Evolutionary conservation across 306 rosid species (phyloP), one percentile per base, ranked within the genome.

Genomic region (Quercus suber): DNA sequence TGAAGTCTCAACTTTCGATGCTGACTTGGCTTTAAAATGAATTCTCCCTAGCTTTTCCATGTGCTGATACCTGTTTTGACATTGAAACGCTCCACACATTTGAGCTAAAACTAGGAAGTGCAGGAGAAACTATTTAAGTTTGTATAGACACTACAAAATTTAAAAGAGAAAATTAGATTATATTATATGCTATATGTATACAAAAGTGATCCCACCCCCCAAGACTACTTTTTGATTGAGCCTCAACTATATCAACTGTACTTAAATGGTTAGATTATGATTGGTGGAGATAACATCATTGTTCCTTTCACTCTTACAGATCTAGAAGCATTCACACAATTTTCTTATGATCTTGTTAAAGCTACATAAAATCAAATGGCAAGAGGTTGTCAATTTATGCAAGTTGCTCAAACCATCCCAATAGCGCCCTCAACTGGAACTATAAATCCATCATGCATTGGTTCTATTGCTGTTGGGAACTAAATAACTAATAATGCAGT

Each of bases 1-100:
- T 67, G 49, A 5, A 56, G 77, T 75, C 33, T 80, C 84, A 55
- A 60, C 73, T 56, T 80, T 69, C 5, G 6, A 21, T 49, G 58
- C 33, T 7, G 14, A n/a, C 21, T 71, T 12, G 5, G 35, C 21
- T 31, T 67, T n/a, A 33, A 8, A n/a, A 35, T 33, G 28, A 67
- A 6, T 8, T 67, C 52, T 67, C 25, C 5, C 14, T 67, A 35
- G 51, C 51, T 35, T 18, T 67, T 7, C 71, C 45, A 65, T 28
- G 21, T n/a, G 15, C n/a, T 35, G 23, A 33, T 37, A 4, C 72
- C 25, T 67, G 17, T 67, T 35, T 67, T 11, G 72, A 19, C 21
- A 0, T 19, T 35, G 51, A 67, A 35, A 19, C 13, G 7, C 43
- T 18, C 14, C 52, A 67, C 19, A 63, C 15, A 63, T 63, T 63